Evolutionary conservation across 2,329 filamentous ascomycete species (phyloP), one percentile per base, ranked within the genome.

Genomic region (Sphaerulina populicola): DNA sequence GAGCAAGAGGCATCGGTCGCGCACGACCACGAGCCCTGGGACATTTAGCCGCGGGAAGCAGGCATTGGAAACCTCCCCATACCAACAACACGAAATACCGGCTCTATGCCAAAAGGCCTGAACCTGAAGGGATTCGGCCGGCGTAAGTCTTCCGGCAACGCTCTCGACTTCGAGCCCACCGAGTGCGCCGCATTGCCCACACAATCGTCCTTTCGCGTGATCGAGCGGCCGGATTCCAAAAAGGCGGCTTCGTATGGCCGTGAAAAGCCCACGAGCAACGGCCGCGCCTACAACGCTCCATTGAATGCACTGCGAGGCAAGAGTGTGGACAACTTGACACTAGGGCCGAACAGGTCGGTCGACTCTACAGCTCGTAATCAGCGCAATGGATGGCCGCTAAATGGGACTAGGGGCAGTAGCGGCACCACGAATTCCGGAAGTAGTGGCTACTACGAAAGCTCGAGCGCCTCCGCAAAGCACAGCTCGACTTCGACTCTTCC

Each of bases 401-500:
- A 59, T 45, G 55, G 62, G 52, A 60, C 60, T 61, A 75, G 70
- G 60, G 71, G 70, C 51, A 77, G 74, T 62, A 74, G 72, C 57
- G 72, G 71, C 46, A 76, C 73, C 39, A 67, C 73, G 42, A 70
- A 71, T 49, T 76, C 74, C 21, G 67, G 66, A 45, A 74, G 71
- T 18, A 74, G 72, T 41, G 69, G 69, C 46, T 68, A 70, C 55
- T 66, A 68, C 62, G 66, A 68, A 43, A 68, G 63, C 35, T 68
- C 68, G 35, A 64, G 66, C 41, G 65, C 67, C 12, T 78, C 76
- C 37, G 72, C 73, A 39, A 74, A 75, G 41, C 71, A 74, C 56
- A 79, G 75, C 63, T 78, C 74, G 29, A 75, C 77, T 6, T 78
- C 77, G 6, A 78, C 76, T 6, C 67, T 77, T 36, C 77, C 77